Percentiles rank a stretch among this genome's conserved stretches.
Conservation (phyloP, 2,329 filamentous ascomycete genomes). For the Elsinoe perseae region DNA sequence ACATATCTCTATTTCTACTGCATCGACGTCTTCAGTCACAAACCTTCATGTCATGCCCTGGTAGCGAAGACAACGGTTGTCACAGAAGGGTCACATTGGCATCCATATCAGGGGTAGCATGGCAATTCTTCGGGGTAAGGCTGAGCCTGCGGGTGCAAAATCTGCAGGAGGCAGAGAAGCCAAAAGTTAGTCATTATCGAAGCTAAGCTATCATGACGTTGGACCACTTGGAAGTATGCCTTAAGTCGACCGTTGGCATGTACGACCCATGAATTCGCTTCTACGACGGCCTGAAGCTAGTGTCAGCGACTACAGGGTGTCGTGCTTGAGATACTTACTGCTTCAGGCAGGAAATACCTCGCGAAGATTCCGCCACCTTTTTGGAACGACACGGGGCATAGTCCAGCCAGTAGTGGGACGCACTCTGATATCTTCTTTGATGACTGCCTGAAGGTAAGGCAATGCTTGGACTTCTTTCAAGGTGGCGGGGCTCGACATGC, state of each 20-base stretch:
- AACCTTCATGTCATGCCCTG: background rate
- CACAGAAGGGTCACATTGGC: too few relatives aligned
- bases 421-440: conserved; percentile 27
- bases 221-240: too few relatives aligned
- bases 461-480: conserved; percentile 24
- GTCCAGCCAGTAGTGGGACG: conserved; percentile 24
- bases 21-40: background rate
- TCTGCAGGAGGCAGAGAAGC: background rate
- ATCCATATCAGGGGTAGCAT: too few relatives aligned
- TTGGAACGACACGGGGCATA: conserved; percentile 12
- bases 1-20: background rate
- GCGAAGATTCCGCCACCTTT: conserved; percentile 20
- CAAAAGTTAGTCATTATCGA: too few relatives aligned
- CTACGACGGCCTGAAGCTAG: conserved; percentile 30
- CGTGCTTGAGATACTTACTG: conserved; percentile 20
- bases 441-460: conserved; percentile 26
- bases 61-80: background rate
- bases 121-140: too few relatives aligned
- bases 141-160: too few relatives aligned
- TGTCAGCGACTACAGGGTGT: background rate
- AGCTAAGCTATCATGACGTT: too few relatives aligned
- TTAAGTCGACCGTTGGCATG: conserved; percentile 37
- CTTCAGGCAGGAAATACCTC: conserved; percentile 35
- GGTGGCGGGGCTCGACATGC: conserved; percentile 18
- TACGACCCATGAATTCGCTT: conserved; percentile 39